These are phyloP conservation scores for Cercophora scortea DNA, from an alignment of 495 filamentous ascomycete species.

Conservation along the genomic window DNA sequence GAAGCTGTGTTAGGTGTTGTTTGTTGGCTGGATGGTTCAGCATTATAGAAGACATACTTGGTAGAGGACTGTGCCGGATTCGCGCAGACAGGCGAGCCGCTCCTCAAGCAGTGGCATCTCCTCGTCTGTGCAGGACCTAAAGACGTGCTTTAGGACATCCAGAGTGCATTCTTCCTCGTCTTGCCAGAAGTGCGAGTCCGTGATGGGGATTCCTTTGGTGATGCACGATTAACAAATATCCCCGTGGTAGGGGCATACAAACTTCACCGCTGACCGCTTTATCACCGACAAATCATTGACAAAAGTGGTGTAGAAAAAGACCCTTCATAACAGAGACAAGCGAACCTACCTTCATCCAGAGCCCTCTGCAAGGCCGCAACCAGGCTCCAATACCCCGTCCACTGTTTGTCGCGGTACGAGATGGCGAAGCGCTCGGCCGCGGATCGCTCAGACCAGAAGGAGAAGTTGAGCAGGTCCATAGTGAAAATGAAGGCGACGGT, in stretches of 20 bases:
- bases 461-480: slow-evolving; percentile 95
- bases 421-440: slow-evolving; percentile 66
- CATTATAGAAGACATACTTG: slow-evolving; percentile 50
- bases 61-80: slow-evolving; percentile 77
- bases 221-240: neutral
- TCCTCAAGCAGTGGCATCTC: slow-evolving; percentile 80
- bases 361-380: slow-evolving; percentile 81
- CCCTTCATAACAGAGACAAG: neutral
- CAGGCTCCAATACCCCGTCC: slow-evolving; percentile 94
- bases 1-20: slow-evolving; percentile 7
- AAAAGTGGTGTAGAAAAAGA: no score
- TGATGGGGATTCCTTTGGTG: slow-evolving; percentile 73
- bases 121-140: slow-evolving; percentile 78
- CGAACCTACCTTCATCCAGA: slow-evolving; percentile 66
- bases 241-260: no score
- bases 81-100: slow-evolving; percentile 68
- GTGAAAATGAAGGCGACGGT: slow-evolving; percentile 89
- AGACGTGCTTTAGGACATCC: slow-evolving; percentile 65
- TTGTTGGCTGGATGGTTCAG: neutral
- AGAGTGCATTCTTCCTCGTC: slow-evolving; percentile 70
- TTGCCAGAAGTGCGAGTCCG: slow-evolving; percentile 79
- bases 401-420: slow-evolving; percentile 68
- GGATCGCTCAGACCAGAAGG: slow-evolving; percentile 74
- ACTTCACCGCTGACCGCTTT: no score
- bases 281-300: no score